Evolutionary conservation across 2,329 filamentous ascomycete species (phyloP).

Genomic region (Beauveria caledonica): DNA sequence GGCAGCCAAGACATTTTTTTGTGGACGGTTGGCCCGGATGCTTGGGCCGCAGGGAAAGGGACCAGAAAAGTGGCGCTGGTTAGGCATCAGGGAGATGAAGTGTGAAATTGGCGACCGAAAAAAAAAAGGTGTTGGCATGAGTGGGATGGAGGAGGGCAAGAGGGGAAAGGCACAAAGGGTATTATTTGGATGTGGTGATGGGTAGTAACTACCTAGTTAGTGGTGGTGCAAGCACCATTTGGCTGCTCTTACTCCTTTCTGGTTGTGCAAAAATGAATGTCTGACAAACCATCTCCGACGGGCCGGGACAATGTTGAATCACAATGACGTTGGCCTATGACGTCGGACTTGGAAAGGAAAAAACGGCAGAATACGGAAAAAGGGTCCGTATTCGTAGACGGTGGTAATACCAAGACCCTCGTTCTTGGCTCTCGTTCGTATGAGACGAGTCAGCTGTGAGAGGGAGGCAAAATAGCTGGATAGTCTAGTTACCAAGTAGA

Average conservation of each 20-base stretch:
- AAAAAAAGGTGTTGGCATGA: neutral
- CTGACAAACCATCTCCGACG: neutral
- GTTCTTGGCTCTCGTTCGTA: neutral
- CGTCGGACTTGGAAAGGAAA: neutral
- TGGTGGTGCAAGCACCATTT: no score
- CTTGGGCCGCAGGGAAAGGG: neutral
- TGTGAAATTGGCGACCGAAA: neutral
- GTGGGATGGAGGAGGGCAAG: neutral
- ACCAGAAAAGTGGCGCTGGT: neutral
- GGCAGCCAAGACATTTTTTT: neutral
- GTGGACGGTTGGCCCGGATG: neutral
- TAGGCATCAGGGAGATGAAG: constrained; percentile 8
- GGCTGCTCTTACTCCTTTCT: no score
- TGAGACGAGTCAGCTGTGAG: neutral
- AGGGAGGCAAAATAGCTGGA: neutral
- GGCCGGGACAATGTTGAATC: neutral
- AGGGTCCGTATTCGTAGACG: no score
- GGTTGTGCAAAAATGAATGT: no score
- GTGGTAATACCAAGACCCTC: neutral
- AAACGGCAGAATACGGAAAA: neutral
- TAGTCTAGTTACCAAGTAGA: neutral
- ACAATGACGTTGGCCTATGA: neutral
- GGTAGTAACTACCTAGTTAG: no score
- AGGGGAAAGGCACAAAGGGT: neutral
- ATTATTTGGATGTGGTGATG: neutral